Conservation (phyloP, 805 yeast species). For the Lipomyces chichibuensis region DNA sequence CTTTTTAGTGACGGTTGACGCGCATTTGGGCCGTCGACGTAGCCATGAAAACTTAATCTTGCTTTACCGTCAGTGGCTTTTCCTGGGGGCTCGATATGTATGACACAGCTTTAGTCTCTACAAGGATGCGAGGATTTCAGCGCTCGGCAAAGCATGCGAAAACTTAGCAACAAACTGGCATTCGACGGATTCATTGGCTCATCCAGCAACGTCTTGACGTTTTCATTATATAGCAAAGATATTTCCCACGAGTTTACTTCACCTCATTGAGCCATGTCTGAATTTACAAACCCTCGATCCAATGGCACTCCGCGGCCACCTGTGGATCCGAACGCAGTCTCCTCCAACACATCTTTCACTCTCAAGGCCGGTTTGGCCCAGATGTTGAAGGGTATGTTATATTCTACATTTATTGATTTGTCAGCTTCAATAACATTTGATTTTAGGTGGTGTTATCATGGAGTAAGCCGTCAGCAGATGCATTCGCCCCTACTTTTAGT, state of each 20-base stretch:
- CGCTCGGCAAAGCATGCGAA: too few relatives aligned
- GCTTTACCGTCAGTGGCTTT: too few relatives aligned
- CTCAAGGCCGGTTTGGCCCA: constrained; percentile 81
- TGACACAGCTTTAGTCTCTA: too few relatives aligned
- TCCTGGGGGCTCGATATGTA: too few relatives aligned
- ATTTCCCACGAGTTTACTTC: neutral
- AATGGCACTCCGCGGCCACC: constrained; percentile 38
- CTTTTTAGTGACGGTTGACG: too few relatives aligned
- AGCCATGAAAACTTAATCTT: too few relatives aligned
- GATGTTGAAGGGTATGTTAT: constrained; percentile 74
- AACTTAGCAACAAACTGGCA: too few relatives aligned
- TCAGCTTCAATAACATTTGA: neutral
- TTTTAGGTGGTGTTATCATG: constrained; percentile 49
- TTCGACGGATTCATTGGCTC: neutral
- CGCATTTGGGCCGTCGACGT: too few relatives aligned
- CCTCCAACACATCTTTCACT: constrained; percentile 43
- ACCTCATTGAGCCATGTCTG: neutral
- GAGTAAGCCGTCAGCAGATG: constrained; percentile 40
- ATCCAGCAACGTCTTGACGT: neutral
- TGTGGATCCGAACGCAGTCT: constrained; percentile 33
- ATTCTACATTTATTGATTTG: neutral
- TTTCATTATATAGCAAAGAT: neutral
- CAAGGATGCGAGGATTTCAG: too few relatives aligned
- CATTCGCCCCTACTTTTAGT: neutral
- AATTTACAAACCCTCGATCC: neutral